These are phyloP conservation scores for Hyaloscypha finlandica DNA, from an alignment of 495 filamentous ascomycete genomes.

Conservation along the genomic window DNA sequence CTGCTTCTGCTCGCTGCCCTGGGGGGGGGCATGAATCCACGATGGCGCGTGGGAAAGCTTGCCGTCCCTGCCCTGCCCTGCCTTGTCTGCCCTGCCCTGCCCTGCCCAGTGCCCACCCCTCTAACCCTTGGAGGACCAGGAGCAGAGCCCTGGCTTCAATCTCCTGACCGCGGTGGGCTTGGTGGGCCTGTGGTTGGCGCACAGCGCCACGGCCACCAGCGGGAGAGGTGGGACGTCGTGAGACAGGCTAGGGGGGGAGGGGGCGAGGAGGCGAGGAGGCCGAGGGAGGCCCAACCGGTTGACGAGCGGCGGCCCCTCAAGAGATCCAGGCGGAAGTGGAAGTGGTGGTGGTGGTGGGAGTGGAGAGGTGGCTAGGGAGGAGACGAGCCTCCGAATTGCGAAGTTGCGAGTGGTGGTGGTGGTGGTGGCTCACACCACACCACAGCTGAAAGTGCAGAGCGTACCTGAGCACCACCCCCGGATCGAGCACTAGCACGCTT, in stretches of 20 bases:
- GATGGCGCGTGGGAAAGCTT: slow-evolving; percentile 12
- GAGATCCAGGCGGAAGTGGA: background rate
- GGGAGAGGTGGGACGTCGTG: slow-evolving; percentile 1
- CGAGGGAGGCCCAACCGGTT: background rate
- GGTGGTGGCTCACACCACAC: background rate
- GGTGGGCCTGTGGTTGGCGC: slow-evolving; percentile 9
- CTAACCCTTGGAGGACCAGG: slow-evolving; percentile 18
- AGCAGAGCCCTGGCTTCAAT: slow-evolving; percentile 8
- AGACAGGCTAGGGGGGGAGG: background rate
- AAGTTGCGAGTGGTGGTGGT: background rate
- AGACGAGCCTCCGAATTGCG: background rate
- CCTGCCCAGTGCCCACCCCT: background rate
- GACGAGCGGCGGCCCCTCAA: background rate
- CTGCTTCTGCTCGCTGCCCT: background rate
- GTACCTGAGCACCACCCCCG: background rate
- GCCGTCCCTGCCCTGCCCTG: slow-evolving; percentile 5
- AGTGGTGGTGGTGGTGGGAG: too few relatives aligned
- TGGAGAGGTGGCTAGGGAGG: background rate
- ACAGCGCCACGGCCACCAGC: slow-evolving; percentile 17
- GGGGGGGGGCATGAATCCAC: background rate
- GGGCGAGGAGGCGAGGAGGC: too few relatives aligned
- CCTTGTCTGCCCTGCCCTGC: background rate
- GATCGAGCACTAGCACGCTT: background rate
- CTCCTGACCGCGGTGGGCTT: background rate
- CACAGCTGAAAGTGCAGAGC: background rate